Conservation (phyloP, 192 early-diverging fungal species). For the Backusella macrospora region DNA sequence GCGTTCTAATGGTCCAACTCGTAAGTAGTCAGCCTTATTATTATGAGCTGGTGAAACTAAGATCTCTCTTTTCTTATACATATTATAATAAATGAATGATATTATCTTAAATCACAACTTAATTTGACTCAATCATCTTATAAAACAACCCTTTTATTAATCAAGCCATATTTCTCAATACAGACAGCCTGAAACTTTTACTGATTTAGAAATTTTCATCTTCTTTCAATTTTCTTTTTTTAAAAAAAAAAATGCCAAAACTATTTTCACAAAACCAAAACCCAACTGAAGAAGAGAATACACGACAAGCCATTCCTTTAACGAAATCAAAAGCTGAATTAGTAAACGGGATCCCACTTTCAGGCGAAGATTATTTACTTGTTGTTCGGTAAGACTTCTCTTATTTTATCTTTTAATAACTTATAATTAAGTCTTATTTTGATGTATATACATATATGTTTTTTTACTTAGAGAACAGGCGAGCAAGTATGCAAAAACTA, state of each 20-base stretch:
- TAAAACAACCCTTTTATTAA: no score
- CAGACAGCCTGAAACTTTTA: not conserved
- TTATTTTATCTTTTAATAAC: not conserved
- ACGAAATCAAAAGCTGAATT: not conserved
- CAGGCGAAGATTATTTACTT: conserved; percentile 38
- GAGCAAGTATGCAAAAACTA: conserved; percentile 6
- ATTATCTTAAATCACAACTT: no score
- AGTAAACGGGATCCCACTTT: conserved; percentile 25
- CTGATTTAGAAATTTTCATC: not conserved
- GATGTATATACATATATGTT: not conserved
- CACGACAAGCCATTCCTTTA: conserved; percentile 17
- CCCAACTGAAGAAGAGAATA: not conserved
- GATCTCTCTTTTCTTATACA: no score
- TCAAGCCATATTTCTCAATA: no score
- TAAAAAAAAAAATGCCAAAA: not conserved
- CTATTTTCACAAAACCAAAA: conserved; percentile 8
- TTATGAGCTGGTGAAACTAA: no score
- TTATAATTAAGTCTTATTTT: no score
- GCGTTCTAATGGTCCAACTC: no score
- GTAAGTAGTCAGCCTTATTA: no score
- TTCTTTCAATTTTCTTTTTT: not conserved
- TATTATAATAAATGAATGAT: no score
- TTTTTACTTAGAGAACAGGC: conserved; percentile 19
- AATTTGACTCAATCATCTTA: no score
- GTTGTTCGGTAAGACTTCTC: conserved; percentile 29